Percentiles rank a stretch among this genome's conserved stretches.
These are phyloP conservation scores for Lupinus albus DNA, from an alignment of 306 rosid species.

Conservation along the genomic window DNA sequence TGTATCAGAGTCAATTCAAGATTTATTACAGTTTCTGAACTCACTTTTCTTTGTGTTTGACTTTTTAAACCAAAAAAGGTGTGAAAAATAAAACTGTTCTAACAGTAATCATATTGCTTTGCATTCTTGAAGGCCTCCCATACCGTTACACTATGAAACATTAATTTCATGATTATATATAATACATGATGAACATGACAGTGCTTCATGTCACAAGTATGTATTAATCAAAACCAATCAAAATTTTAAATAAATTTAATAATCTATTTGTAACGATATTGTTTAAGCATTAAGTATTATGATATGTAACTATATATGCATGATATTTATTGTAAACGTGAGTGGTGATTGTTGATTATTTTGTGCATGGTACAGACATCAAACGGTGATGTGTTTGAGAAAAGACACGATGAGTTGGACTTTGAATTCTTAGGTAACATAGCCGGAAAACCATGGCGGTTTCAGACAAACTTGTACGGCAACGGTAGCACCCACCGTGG, in stretches of 20 bases:
- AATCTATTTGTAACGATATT: too few relatives aligned
- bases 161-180: constrained; percentile 10
- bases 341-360: too few relatives aligned
- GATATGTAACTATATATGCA: too few relatives aligned
- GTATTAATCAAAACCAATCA: too few relatives aligned
- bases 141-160: background rate
- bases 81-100: background rate
- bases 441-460: constrained; percentile 91
- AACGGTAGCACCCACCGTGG: constrained; percentile 93
- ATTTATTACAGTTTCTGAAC: constrained; percentile 11
- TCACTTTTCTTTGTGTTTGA: background rate
- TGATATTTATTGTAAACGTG: too few relatives aligned
- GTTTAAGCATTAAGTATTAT: too few relatives aligned
- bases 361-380: constrained; percentile 59
- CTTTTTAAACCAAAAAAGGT: background rate
- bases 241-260: too few relatives aligned
- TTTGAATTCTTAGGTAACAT: constrained; percentile 87
- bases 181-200: background rate
- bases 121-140: too few relatives aligned
- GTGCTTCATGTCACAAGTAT: too few relatives aligned
- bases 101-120: background rate
- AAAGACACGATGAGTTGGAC: constrained; percentile 88
- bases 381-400: constrained; percentile 84
- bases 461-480: constrained; percentile 91
- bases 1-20: constrained; percentile 31